These are phyloP conservation scores for Hordeum marinum DNA, from an alignment of 176 grass and related monocot genomes.

Conservation along the genomic window DNA sequence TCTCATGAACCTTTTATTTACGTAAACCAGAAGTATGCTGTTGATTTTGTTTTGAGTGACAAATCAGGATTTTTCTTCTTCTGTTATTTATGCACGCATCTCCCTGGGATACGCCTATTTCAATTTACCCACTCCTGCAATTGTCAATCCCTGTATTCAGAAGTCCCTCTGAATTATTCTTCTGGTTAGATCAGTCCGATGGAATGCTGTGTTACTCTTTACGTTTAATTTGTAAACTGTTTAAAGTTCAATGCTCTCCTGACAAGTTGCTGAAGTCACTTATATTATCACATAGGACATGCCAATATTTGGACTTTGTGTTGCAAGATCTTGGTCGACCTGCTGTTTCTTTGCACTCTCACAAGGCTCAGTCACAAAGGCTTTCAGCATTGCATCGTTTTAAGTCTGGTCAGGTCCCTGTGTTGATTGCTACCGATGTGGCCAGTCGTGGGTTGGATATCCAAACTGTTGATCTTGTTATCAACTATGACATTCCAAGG, in stretches of 20 bases:
- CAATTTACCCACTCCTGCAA: background rate
- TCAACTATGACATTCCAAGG: constrained; percentile 93
- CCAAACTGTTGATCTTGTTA: constrained; percentile 94
- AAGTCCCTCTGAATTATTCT: background rate
- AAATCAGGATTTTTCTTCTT: background rate
- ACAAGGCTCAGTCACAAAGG: constrained; percentile 70
- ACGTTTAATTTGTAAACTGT: background rate
- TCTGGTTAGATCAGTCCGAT: constrained; percentile 5
- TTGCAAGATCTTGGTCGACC: constrained; percentile 61
- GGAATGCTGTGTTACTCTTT: background rate
- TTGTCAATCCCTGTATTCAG: background rate
- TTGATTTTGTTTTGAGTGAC: background rate
- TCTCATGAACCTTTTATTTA: background rate
- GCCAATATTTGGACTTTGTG: constrained; percentile 70
- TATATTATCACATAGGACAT: constrained; percentile 50
- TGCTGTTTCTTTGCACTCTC: constrained; percentile 86
- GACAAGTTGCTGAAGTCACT: constrained; percentile 13
- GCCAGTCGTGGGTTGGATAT: constrained; percentile 98
- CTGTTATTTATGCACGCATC: background rate
- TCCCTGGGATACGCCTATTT: background rate
- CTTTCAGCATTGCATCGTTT: constrained; percentile 66
- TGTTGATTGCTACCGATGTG: constrained; percentile 80
- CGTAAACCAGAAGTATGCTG: background rate
- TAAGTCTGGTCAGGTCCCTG: constrained; percentile 68
- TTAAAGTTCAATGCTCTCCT: background rate